Conservation (phyloP, 768 basidiomycete species). For the Tephrocybe rancida region DNA sequence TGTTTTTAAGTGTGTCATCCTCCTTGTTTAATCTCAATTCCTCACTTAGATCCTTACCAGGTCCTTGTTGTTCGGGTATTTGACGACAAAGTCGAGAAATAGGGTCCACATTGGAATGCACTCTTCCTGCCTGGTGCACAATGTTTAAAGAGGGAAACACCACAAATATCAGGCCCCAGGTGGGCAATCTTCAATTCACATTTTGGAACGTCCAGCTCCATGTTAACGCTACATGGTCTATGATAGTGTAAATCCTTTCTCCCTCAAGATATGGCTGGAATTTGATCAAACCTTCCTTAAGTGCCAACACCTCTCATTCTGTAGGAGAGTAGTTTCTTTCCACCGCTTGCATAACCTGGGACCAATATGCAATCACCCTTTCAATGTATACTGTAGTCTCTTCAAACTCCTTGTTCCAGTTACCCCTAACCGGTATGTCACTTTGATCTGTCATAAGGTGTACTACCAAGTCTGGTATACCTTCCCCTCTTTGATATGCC, state of each 20-base stretch:
- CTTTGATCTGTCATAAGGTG: not conserved
- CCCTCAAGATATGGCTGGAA: constrained; percentile 37
- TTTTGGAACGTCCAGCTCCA: constrained; percentile 41
- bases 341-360: constrained; percentile 27
- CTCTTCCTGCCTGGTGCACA: constrained; percentile 37
- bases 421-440: no score
- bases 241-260: constrained; percentile 27
- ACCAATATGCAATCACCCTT: constrained; percentile 24
- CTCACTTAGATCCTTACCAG: no score
- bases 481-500: constrained; percentile 19
- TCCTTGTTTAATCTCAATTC: no score
- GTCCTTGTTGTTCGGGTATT: not conserved
- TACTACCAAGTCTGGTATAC: no score
- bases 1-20: not conserved
- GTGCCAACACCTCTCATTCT: constrained; percentile 39
- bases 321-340: constrained; percentile 40
- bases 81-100: not conserved
- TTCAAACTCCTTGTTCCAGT: no score
- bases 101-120: constrained; percentile 42
- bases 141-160: constrained; percentile 31
- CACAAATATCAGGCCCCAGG: no score
- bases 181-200: constrained; percentile 32
- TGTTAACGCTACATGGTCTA: constrained; percentile 34
- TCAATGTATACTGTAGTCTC: no score
- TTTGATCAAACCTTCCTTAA: constrained; percentile 38